A percentile compares a stretch with the other conserved stretches of the same genome.
Evolutionary conservation across 352 stramenopile species (phyloP).

Genomic region (Phytopythium aichiense): DNA sequence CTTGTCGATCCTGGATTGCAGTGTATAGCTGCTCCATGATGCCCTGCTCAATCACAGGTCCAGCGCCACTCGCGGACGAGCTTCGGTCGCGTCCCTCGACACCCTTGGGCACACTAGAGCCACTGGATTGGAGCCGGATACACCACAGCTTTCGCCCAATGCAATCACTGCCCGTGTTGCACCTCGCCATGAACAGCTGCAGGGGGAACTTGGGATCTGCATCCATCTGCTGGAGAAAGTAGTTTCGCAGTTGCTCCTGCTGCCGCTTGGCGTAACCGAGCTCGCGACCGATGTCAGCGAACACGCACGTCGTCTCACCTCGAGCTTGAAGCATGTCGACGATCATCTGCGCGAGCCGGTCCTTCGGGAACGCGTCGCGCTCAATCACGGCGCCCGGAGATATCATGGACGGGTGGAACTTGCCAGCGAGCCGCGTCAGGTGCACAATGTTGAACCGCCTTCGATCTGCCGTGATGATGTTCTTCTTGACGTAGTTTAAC

Average conservation of each 20-base stretch:
- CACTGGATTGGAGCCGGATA: slow-evolving; percentile 36
- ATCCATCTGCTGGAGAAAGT: slow-evolving; percentile 76
- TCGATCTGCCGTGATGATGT: slow-evolving; percentile 66
- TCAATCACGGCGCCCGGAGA: slow-evolving; percentile 48
- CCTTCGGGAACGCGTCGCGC: slow-evolving; percentile 55
- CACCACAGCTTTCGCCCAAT: slow-evolving; percentile 80
- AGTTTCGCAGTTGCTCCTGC: slow-evolving; percentile 79
- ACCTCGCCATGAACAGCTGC: slow-evolving; percentile 78
- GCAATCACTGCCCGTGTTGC: slow-evolving; percentile 53
- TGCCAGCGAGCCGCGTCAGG: slow-evolving; percentile 50
- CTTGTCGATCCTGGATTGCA: slow-evolving; percentile 45
- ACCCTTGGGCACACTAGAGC: not conserved
- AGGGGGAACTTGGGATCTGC: slow-evolving; percentile 52
- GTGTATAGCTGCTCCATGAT: slow-evolving; percentile 81
- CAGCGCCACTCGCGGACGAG: slow-evolving; percentile 7
- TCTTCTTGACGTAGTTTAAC: slow-evolving; percentile 60
- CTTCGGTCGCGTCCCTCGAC: slow-evolving; percentile 4
- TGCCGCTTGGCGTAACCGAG: slow-evolving; percentile 71
- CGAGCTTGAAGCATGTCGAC: slow-evolving; percentile 58
- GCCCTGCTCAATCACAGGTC: slow-evolving; percentile 60
- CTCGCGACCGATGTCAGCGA: slow-evolving; percentile 83
- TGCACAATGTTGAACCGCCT: slow-evolving; percentile 82
- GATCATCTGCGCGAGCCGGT: slow-evolving; percentile 53
- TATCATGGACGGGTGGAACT: slow-evolving; percentile 71
- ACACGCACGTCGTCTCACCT: slow-evolving; percentile 67